These are phyloP conservation scores for Urochloa ruziziensis DNA, from an alignment of 176 grass and related monocot species.

Conservation along the genomic window DNA sequence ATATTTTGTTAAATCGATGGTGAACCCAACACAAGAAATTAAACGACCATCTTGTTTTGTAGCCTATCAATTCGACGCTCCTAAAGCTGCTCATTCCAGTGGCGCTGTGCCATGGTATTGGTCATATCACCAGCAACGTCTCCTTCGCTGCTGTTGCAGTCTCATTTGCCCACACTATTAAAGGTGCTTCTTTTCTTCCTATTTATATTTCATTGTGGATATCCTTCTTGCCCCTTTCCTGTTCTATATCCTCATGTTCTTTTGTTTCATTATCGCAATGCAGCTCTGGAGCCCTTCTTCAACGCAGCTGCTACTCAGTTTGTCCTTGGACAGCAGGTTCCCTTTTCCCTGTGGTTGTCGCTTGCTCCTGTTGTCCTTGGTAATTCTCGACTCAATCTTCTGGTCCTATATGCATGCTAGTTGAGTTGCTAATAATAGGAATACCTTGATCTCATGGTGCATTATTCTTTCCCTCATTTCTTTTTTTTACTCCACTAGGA, in stretches of 20 bases:
- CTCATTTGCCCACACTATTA: constrained; percentile 96
- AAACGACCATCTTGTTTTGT: constrained; percentile 17
- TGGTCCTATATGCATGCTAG: not conserved
- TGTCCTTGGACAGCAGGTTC: constrained; percentile 93
- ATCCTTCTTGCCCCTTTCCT: constrained; percentile 5
- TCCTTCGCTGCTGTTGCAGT: constrained; percentile 97
- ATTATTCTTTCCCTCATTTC: not conserved
- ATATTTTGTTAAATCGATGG: not conserved
- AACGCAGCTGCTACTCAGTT: constrained; percentile 98
- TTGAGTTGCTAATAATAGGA: constrained; percentile 10
- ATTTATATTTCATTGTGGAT: not conserved
- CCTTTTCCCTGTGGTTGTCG: constrained; percentile 85
- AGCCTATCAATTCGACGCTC: constrained; percentile 78
- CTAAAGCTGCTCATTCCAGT: constrained; percentile 95
- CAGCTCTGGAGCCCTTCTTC: constrained; percentile 99
- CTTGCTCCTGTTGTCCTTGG: constrained; percentile 95
- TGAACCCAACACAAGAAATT: not conserved
- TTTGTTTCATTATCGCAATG: constrained; percentile 18
- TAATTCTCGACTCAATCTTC: constrained; percentile 44
- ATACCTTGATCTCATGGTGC: not conserved
- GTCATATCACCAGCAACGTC: constrained; percentile 95
- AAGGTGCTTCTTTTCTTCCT: constrained; percentile 51
- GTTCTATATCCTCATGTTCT: constrained; percentile 24
- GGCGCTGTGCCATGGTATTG: constrained; percentile 86
- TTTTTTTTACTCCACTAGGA: not conserved